Conservation (phyloP, 192 early-diverging fungal genomes). For the Gonapodya prolifera region DNA sequence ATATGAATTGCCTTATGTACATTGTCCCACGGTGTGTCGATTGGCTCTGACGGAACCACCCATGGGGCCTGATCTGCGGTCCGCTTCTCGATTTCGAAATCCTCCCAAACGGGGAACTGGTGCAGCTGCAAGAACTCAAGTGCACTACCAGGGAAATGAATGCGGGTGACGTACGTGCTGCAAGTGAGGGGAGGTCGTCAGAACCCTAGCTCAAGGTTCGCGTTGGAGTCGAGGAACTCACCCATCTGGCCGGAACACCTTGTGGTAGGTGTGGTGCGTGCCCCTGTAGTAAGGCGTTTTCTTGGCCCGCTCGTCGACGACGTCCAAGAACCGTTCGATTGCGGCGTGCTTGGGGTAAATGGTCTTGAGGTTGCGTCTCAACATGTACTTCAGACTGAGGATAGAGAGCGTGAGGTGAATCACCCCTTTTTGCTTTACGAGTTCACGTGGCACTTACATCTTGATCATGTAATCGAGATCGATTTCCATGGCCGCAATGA, state of each 20-base stretch:
- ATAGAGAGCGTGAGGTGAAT: background rate
- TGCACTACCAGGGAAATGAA: conserved; percentile 4
- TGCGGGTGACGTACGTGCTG: conserved; percentile 1
- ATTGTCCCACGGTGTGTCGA: conserved; percentile 4
- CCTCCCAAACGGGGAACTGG: background rate
- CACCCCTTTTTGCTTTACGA: too few relatives aligned
- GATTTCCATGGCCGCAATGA: background rate
- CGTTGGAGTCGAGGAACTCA: background rate
- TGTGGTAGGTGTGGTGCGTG: conserved; percentile 5
- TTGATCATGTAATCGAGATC: background rate
- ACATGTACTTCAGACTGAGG: background rate
- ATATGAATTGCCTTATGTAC: conserved; percentile 1
- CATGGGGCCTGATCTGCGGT: background rate
- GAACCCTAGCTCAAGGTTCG: background rate
- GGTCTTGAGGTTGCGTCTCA: background rate
- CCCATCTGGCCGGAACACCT: conserved; percentile 1
- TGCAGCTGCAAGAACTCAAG: conserved; percentile 1
- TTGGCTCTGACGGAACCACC: background rate
- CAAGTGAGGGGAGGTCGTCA: background rate
- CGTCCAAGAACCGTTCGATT: background rate
- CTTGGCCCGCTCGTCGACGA: conserved; percentile 1
- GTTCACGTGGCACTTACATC: background rate
- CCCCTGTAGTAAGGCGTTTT: conserved; percentile 1
- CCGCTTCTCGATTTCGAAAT: background rate
- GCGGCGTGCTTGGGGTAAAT: conserved; percentile 4